Evolutionary conservation across 768 basidiomycete genomes (phyloP), one percentile per base, ranked within the genome.

Genomic region (Amanita thiersii): DNA sequence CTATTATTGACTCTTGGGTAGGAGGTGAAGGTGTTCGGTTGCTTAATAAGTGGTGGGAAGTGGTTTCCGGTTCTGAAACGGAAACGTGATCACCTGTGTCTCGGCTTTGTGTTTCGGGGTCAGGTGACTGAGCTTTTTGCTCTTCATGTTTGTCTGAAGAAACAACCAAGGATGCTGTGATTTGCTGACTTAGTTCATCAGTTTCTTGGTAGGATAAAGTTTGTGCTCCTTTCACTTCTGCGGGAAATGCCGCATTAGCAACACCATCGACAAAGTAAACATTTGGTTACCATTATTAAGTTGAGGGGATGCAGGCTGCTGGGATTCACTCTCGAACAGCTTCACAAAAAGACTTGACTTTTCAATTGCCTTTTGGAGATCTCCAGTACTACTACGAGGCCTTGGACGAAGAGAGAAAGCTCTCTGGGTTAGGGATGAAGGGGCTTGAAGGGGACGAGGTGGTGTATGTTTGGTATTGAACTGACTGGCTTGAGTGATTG

Each of bases 401-500:
- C 7, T 28, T 28, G 26, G 7, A n/a, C 26, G n/a, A n/a, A 7
- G 26, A 28, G 7, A 28, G 6, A 7, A 28, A 7, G 40, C 9
- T 25, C 25, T 43, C 25, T 30, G 20, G 31, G 46, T 21, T n/a
- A n/a, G n/a, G n/a, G 5, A 29, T 17, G 29, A 10, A 12, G 32
- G 29, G 24, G 8, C 17, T 4, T 32, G 15, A 41, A 21, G 24
- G 7, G 28, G 9, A 15, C 6, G 21, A 19, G 14, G 23, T 3
- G 20, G 15, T 12, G 26, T 11, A 6, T n/a, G 28, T 17, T 14
- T 43, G 15, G 26, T 11, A n/a, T 46, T 45, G 30, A 25, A 36
- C 24, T 37, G 44, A 40, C 47, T 44, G 21, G 53, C 26, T 37
- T 41, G 36, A 18, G 45, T 43, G 40, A 47, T 45, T 37, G 49